Evolutionary conservation across 352 stramenopile species (phyloP), one percentile per base, ranked within the genome.

Genomic region (Globisporangium recalcitrans): DNA sequence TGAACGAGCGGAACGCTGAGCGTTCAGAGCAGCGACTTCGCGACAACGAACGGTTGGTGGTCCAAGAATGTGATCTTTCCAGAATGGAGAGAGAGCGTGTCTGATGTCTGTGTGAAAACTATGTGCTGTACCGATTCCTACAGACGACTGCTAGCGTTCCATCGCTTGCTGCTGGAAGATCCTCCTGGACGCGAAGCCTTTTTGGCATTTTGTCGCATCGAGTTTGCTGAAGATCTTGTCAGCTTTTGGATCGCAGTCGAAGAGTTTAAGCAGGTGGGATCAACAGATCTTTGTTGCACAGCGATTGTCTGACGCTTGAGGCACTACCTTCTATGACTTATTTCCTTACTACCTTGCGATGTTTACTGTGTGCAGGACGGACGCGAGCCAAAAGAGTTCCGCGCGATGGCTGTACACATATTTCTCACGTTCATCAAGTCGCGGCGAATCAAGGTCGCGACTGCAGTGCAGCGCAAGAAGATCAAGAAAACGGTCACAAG

Each of bases 401-500:
- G 79, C 0, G 65, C 67, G 2, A 64, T 66, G 10, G 77, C 76
- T 2, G 75, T 89, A 3, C 29, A 52, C 27, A 82, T 81, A 27
- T 91, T 78, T 58, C 58, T 87, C 34, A 76, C 59, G 6, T 89
- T 76, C 59, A 74, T 91, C 66, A 87, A 91, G 49, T 85, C 78
- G 0, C 69, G 74, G 1, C 71, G 79, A 5, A 68, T 91, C 29
- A 85, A 82, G 52, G 65, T 87, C 14, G 79, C 86, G 56, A 90
- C 81, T 5, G 76, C 77, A 1, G 75, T 76, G 4, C 79, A 89
- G 52, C 74, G 74, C 51, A 91, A 89, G 55, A 78, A 74, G 36
- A 85, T 91, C 60, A 85, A 88, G 58, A 85, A 85, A 14, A 58
- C 60, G 27, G 86, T 89, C 61, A 88, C 81, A 3, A 85, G 69